A percentile compares a stretch with the other conserved stretches of the same genome.
Conservation (phyloP, 2,329 filamentous ascomycete species). For the Westerdykella sp. region DNA sequence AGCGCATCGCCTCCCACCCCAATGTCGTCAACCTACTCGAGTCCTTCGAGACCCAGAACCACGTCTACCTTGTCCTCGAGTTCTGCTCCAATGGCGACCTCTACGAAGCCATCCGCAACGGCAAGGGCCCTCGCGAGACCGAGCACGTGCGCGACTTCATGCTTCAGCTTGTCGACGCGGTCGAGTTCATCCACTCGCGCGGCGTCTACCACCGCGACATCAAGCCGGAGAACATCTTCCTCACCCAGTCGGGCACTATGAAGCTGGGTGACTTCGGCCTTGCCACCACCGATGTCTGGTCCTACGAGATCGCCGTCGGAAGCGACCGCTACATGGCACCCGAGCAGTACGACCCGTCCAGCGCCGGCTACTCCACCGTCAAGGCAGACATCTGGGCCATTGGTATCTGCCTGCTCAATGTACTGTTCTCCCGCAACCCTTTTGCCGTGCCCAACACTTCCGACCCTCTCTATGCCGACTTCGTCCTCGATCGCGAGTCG, state of each 20-base stretch:
- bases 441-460: constrained; percentile 85
- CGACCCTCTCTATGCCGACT: constrained; percentile 92
- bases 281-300: constrained; percentile 84
- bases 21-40: constrained; percentile 92
- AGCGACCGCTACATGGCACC: constrained; percentile 99
- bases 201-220: constrained; percentile 96
- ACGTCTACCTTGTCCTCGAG: constrained; percentile 88
- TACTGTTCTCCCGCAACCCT: constrained; percentile 93
- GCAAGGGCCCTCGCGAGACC: constrained; percentile 83
- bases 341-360: constrained; percentile 89
- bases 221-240: constrained; percentile 99
- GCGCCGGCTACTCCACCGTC: constrained; percentile 82
- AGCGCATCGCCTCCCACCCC: constrained; percentile 68
- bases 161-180: constrained; percentile 84
- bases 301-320: constrained; percentile 85
- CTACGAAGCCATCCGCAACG: constrained; percentile 91
- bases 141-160: constrained; percentile 97
- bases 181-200: constrained; percentile 83
- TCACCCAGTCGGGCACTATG: constrained; percentile 78
- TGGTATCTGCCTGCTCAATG: constrained; percentile 92
- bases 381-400: constrained; percentile 96
- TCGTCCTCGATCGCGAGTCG: constrained; percentile 85
- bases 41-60: constrained; percentile 85
- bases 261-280: constrained; percentile 97
- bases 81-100: constrained; percentile 93